Conservation (phyloP, 2,329 filamentous ascomycete species). For the Botrytis pseudocinerea region DNA sequence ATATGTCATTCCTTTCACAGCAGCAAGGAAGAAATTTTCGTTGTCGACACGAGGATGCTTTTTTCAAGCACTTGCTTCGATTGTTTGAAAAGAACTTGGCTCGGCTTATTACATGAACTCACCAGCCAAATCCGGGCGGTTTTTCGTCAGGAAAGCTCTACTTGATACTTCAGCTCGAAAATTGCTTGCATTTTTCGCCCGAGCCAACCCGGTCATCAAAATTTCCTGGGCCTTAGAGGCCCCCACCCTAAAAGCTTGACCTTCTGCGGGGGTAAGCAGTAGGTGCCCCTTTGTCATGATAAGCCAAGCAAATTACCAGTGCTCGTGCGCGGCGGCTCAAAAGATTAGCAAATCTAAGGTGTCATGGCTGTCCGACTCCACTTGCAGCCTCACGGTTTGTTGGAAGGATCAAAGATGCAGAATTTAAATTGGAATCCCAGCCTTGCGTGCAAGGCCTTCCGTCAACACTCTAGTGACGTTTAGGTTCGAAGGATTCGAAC, state of each 20-base stretch:
- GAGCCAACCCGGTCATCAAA: slow-evolving; percentile 7
- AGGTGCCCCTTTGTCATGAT: not conserved
- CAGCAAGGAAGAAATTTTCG: slow-evolving; percentile 12
- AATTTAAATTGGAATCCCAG: not conserved
- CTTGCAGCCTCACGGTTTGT: slow-evolving; percentile 7
- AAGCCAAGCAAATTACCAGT: slow-evolving; percentile 1
- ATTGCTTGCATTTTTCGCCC: not conserved
- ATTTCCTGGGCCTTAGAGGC: not conserved
- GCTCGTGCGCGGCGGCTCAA: slow-evolving; percentile 18
- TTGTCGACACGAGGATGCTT: not conserved
- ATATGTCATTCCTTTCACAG: slow-evolving; percentile 13
- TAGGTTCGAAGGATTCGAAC: slow-evolving; percentile 5
- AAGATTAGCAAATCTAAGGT: slow-evolving; percentile 6
- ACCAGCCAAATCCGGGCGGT: not conserved
- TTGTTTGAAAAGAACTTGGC: too few species aligned
- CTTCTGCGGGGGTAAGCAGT: slow-evolving; percentile 4
- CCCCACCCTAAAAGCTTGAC: slow-evolving; percentile 5
- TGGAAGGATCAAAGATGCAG: slow-evolving; percentile 9
- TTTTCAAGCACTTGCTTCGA: not conserved
- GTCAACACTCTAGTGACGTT: not conserved
- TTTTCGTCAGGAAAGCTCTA: not conserved
- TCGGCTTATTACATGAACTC: not conserved
- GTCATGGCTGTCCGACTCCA: slow-evolving; percentile 6
- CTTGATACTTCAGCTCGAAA: not conserved
- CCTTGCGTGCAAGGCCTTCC: slow-evolving; percentile 1